A percentile compares a stretch with the other conserved stretches of the same genome.
phyloP scores from a whole-genome alignment of 371 early-diverging fungal species.

The Mortierella sp. region DNA sequence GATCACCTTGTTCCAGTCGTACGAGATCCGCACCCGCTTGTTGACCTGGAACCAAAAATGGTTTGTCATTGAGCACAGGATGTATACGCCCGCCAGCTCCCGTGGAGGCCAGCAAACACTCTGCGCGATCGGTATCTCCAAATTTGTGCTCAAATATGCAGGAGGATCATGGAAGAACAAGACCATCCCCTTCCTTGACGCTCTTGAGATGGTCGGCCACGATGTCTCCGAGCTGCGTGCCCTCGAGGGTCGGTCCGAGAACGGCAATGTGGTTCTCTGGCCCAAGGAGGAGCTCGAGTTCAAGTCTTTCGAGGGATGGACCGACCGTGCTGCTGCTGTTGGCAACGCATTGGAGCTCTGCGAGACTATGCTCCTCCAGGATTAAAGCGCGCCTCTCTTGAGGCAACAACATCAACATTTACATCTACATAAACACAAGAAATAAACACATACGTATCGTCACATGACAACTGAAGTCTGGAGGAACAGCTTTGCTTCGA shows the following conservation, averaged over 20 bases:
- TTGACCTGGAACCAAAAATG: constrained; percentile 58
- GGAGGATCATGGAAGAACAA: constrained; percentile 57
- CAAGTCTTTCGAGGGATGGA: constrained; percentile 53
- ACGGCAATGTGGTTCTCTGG: constrained; percentile 52
- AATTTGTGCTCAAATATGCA: constrained; percentile 55
- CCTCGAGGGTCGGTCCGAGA: constrained; percentile 40
- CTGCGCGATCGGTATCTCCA: constrained; percentile 57
- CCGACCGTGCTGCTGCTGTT: constrained; percentile 47
- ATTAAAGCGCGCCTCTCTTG: neutral
- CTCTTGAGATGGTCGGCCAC: constrained; percentile 58
- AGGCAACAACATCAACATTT: neutral
- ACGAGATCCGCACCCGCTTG: constrained; percentile 55
- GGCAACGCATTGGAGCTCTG: constrained; percentile 54
- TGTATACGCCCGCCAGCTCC: constrained; percentile 35
- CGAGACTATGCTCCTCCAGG: constrained; percentile 44
- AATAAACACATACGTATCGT: neutral
- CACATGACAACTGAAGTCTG: neutral
- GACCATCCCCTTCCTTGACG: constrained; percentile 58
- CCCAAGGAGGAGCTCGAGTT: constrained; percentile 50
- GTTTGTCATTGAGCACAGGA: constrained; percentile 56
- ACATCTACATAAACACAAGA: no score
- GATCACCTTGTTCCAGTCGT: constrained; percentile 56
- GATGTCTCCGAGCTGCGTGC: constrained; percentile 39
- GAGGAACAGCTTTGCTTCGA: no score
- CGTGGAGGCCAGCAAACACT: constrained; percentile 19